Percentiles rank a stretch among this genome's conserved stretches.
Conservation (phyloP, 1,139 yeast genomes). For the Magnusiomyces sp. region DNA sequence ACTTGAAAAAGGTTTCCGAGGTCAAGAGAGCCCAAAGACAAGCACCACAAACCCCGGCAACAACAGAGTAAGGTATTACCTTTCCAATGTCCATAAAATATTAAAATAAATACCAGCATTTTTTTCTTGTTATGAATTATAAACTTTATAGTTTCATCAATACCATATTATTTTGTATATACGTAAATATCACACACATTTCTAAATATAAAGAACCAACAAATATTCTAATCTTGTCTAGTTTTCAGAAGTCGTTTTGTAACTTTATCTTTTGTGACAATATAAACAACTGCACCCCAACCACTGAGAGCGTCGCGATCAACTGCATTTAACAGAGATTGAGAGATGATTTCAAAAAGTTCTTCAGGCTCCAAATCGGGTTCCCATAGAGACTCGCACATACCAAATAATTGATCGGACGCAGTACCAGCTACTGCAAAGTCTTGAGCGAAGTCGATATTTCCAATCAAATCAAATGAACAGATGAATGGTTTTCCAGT, state of each 20-base stretch:
- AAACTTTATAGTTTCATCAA: background rate
- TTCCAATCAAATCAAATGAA: constrained; percentile 93
- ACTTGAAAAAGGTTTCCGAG: constrained; percentile 50
- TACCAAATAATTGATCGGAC: constrained; percentile 89
- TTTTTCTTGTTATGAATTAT: background rate
- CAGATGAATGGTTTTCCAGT: constrained; percentile 83
- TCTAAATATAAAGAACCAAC: background rate
- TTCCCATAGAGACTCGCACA: constrained; percentile 97
- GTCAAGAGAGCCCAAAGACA: constrained; percentile 8
- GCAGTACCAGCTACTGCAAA: constrained; percentile 98
- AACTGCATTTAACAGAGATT: constrained; percentile 85
- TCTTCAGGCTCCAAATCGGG: constrained; percentile 92
- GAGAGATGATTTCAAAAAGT: constrained; percentile 90
- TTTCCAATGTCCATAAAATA: background rate
- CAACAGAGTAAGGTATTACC: background rate
- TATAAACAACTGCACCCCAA: constrained; percentile 96
- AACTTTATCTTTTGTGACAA: constrained; percentile 88
- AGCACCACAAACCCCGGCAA: background rate
- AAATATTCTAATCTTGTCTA: constrained; percentile 63
- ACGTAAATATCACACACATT: too few relatives aligned
- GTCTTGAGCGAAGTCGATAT: constrained; percentile 91
- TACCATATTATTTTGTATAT: background rate
- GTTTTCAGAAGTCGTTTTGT: constrained; percentile 81
- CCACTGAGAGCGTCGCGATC: constrained; percentile 98
- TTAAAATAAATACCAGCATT: background rate